Percentiles rank a stretch among this genome's conserved stretches.
phyloP scores from a whole-genome alignment of 495 filamentous ascomycete species.

The Trichoderma virens region DNA sequence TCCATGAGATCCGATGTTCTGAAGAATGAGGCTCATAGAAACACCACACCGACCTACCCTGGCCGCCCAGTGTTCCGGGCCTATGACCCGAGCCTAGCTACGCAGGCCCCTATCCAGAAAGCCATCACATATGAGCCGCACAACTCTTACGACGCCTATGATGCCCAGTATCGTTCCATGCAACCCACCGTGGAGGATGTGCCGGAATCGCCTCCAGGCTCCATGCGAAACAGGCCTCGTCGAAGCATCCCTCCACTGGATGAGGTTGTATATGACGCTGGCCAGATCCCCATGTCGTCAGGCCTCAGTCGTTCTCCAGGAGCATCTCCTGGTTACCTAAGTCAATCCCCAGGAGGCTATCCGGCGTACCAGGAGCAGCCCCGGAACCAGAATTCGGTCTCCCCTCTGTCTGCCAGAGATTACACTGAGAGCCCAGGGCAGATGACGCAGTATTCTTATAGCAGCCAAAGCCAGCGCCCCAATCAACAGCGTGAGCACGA shows the following conservation, averaged over 20 bases:
- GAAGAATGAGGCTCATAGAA: slow-evolving; percentile 38
- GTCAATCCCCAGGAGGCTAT: slow-evolving; percentile 9
- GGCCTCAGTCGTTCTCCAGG: slow-evolving; percentile 27
- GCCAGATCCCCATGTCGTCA: slow-evolving; percentile 40
- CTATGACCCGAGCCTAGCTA: slow-evolving; percentile 33
- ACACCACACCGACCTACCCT: slow-evolving; percentile 34
- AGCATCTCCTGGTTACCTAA: slow-evolving; percentile 14
- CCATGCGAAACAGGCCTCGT: slow-evolving; percentile 31
- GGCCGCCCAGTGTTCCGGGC: slow-evolving; percentile 40
- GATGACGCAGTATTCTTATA: slow-evolving; percentile 13
- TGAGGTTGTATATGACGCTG: slow-evolving; percentile 29
- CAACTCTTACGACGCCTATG: slow-evolving; percentile 44
- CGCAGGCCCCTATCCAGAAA: slow-evolving; percentile 22
- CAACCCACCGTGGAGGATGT: slow-evolving; percentile 65
- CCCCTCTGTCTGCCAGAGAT: slow-evolving; percentile 4
- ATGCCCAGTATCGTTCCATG: slow-evolving; percentile 43
- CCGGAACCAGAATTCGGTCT: background rate
- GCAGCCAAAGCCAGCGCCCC: slow-evolving; percentile 19
- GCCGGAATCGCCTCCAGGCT: slow-evolving; percentile 39
- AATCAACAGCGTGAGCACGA: slow-evolving; percentile 28
- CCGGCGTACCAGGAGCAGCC: background rate
- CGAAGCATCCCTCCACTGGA: slow-evolving; percentile 32
- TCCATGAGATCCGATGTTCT: slow-evolving; percentile 44
- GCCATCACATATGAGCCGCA: slow-evolving; percentile 25
- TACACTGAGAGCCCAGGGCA: slow-evolving; percentile 14